Evolutionary conservation across 1,284 basidiomycete genomes (phyloP).

Genomic region (Stygiomarasmius scandens): DNA sequence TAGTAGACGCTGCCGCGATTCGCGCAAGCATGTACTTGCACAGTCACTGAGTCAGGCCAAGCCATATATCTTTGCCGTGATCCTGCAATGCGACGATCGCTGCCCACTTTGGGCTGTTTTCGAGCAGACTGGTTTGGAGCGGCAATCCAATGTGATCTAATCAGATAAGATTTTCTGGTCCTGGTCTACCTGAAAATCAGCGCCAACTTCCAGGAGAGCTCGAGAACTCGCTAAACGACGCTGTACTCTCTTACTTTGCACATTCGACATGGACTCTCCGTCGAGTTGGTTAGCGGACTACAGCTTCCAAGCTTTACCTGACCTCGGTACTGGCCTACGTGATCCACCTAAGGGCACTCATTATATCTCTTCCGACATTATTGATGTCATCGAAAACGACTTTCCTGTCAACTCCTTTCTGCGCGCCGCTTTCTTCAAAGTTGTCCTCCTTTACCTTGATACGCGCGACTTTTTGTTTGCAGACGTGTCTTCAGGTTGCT

Average conservation of each 20-base stretch:
- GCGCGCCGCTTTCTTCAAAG: slow-evolving; percentile 13
- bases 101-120: background rate
- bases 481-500: slow-evolving; percentile 3
- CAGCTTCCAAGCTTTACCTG: slow-evolving; percentile 16
- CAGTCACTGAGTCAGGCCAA: too few species aligned
- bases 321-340: slow-evolving; percentile 15
- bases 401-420: background rate
- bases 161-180: background rate
- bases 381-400: background rate
- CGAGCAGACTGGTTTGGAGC: background rate
- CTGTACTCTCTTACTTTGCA: background rate
- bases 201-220: too few species aligned
- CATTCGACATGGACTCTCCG: background rate
- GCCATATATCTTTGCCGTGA: too few species aligned
- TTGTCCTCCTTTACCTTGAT: slow-evolving; percentile 13
- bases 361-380: background rate
- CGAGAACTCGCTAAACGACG: slow-evolving; percentile 17
- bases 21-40: too few species aligned
- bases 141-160: background rate
- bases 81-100: background rate
- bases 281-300: slow-evolving; percentile 3
- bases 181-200: too few species aligned
- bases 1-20: too few species aligned
- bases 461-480: slow-evolving; percentile 11
- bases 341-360: slow-evolving; percentile 6